Evolutionary conservation across 495 filamentous ascomycete species (phyloP).

Genomic region (Aspergillus ostianus): DNA sequence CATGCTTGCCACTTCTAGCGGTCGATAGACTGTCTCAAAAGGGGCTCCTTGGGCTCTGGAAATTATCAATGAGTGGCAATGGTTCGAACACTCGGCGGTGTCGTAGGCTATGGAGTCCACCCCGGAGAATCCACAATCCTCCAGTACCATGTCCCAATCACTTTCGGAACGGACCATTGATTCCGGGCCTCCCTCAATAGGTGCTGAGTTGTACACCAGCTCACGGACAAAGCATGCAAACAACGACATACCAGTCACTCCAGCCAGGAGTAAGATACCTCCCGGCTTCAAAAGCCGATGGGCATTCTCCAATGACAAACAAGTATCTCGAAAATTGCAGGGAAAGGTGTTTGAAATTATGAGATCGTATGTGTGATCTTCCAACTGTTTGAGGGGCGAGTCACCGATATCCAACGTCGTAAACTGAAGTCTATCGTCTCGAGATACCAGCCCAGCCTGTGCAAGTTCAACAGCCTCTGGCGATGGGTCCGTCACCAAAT

Average conservation of each 20-base stretch:
- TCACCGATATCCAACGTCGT: conserved; percentile 40
- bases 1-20: not conserved
- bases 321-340: conserved; percentile 16
- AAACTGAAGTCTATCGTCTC: conserved; percentile 34
- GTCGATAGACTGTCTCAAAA: not conserved
- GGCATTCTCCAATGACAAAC: conserved; percentile 11
- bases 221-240: conserved; percentile 14
- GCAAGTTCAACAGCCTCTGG: not conserved
- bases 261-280: conserved; percentile 25
- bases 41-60: not conserved
- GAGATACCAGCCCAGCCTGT: not conserved
- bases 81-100: not conserved
- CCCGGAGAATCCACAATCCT: not conserved
- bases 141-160: not conserved
- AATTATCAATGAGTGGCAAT: not conserved
- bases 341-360: conserved; percentile 15
- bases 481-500: not conserved
- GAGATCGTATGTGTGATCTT: conserved; percentile 41
- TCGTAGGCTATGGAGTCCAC: not conserved
- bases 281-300: conserved; percentile 1
- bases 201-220: conserved; percentile 9
- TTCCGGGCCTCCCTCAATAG: not conserved
- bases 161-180: conserved; percentile 9
- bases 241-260: conserved; percentile 37
- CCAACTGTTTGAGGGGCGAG: conserved; percentile 32